phyloP scores from a whole-genome alignment of 257 asterid species.

The Ophiorrhiza pumila region DNA sequence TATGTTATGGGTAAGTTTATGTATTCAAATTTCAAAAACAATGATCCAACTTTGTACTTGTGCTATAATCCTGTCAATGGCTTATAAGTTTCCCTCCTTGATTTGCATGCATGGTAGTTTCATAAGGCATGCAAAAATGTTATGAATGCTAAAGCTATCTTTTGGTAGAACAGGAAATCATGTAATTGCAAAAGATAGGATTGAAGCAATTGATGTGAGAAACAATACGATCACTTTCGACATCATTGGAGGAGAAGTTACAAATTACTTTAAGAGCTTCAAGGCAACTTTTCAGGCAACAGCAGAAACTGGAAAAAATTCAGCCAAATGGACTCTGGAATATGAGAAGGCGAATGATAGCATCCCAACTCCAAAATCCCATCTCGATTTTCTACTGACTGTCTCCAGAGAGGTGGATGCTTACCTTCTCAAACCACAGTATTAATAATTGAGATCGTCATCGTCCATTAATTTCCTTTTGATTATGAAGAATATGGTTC shows the following conservation, averaged over 20 bases:
- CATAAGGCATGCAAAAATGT: too few species aligned
- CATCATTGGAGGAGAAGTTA: constrained; percentile 53
- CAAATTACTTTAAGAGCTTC: constrained; percentile 41
- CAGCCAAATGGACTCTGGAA: constrained; percentile 49
- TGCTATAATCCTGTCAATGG: too few species aligned
- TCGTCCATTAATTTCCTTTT: too few species aligned
- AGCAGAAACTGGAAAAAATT: constrained; percentile 15
- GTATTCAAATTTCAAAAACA: not conserved
- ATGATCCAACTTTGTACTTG: too few species aligned
- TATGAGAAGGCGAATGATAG: constrained; percentile 48
- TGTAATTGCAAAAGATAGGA: constrained; percentile 49
- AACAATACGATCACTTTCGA: constrained; percentile 43
- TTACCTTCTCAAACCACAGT: constrained; percentile 34
- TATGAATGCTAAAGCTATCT: not conserved
- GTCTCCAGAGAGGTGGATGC: constrained; percentile 45
- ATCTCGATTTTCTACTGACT: constrained; percentile 39
- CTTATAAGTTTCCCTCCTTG: too few species aligned
- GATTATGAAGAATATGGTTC: not conserved
- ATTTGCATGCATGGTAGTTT: too few species aligned
- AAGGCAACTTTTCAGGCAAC: constrained; percentile 41
- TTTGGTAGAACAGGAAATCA: constrained; percentile 26
- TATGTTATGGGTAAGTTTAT: constrained; percentile 20
- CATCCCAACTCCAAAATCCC: constrained; percentile 45
- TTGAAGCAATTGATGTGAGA: constrained; percentile 43
- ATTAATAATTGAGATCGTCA: not conserved